phyloP scores from a whole-genome alignment of 176 grass and related monocot genomes.

The Ampelocalamus luodianensis region DNA sequence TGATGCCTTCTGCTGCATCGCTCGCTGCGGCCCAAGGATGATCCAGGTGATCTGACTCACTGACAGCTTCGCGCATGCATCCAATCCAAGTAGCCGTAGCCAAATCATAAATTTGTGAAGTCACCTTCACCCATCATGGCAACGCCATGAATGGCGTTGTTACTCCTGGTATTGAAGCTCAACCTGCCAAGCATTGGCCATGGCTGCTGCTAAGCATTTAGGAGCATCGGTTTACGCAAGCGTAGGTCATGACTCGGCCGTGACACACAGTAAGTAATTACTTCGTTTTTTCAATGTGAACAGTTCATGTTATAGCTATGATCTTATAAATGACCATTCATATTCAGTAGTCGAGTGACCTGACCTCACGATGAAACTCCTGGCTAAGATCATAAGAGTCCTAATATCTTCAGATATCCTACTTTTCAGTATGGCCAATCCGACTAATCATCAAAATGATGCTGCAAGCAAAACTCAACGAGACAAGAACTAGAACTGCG shows the following conservation, averaged over 20 bases:
- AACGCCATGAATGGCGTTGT: slow-evolving; percentile 6
- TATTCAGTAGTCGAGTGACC: neutral
- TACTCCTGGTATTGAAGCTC: slow-evolving; percentile 7
- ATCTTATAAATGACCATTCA: neutral
- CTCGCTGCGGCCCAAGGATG: slow-evolving; percentile 18
- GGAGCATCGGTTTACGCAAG: neutral
- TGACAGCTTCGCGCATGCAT: neutral
- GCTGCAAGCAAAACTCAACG: neutral
- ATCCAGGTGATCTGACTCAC: slow-evolving; percentile 8
- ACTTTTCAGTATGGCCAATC: neutral
- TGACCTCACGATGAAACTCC: neutral
- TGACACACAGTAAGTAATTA: slow-evolving; percentile 41
- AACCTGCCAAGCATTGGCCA: slow-evolving; percentile 6
- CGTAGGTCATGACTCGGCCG: slow-evolving; percentile 24
- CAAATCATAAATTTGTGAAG: neutral
- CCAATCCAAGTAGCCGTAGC: neutral
- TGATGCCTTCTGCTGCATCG: neutral
- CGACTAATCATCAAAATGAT: neutral
- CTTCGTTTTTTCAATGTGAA: neutral
- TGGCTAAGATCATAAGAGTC: neutral
- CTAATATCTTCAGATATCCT: neutral
- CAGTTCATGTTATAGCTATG: neutral
- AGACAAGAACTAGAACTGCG: neutral
- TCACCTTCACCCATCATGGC: slow-evolving; percentile 7
- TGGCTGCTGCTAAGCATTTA: slow-evolving; percentile 21